Conservation (phyloP, 768 basidiomycete species). For the Mycena capillaripes region DNA sequence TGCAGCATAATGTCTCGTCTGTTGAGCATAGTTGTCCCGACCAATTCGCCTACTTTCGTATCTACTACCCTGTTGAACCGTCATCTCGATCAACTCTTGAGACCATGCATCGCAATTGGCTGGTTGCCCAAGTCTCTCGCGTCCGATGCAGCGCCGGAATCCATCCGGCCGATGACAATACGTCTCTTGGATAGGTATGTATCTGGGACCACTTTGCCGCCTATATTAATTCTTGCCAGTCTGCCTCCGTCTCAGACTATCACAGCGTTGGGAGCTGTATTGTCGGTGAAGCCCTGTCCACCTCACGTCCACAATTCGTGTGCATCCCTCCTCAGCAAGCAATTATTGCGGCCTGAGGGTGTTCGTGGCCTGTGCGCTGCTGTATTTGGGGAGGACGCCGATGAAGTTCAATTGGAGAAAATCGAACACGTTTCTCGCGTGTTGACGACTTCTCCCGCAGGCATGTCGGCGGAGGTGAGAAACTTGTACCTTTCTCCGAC, state of each 20-base stretch:
- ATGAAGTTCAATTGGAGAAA: slow-evolving; percentile 74
- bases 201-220: slow-evolving; percentile 36
- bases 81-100: slow-evolving; percentile 71
- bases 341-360: slow-evolving; percentile 79
- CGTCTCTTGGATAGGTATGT: slow-evolving; percentile 77
- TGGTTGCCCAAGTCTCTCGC: slow-evolving; percentile 76
- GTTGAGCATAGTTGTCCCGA: slow-evolving; percentile 66
- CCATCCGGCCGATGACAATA: slow-evolving; percentile 64
- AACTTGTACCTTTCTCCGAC: neutral
- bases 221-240: slow-evolving; percentile 53
- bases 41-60: slow-evolving; percentile 73
- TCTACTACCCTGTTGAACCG: slow-evolving; percentile 68
- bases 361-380: slow-evolving; percentile 78
- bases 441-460: slow-evolving; percentile 72
- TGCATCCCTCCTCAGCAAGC: slow-evolving; percentile 74
- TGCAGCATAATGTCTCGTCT: slow-evolving; percentile 59
- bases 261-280: slow-evolving; percentile 70
- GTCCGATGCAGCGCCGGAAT: slow-evolving; percentile 54
- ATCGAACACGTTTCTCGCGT: slow-evolving; percentile 80
- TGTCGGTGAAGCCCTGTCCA: slow-evolving; percentile 61
- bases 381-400: slow-evolving; percentile 74
- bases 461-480: slow-evolving; percentile 68
- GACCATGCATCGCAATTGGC: slow-evolving; percentile 73
- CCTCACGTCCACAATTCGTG: slow-evolving; percentile 71
- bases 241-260: slow-evolving; percentile 78